Base-by-base conservation (phyloP, 805 yeast genomes). In the Ogataea nitratoaversa region DNA sequence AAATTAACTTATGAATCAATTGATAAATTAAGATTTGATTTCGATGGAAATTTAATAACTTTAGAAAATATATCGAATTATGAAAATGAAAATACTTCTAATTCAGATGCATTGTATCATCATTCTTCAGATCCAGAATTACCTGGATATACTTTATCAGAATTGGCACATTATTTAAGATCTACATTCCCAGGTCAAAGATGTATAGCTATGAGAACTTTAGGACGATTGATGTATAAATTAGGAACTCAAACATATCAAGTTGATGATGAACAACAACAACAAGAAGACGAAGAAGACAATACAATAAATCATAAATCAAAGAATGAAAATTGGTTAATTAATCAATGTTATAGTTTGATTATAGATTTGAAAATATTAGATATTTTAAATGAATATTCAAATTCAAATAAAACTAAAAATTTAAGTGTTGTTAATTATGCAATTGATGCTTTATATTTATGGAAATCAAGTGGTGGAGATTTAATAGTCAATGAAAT, bases 101-200 rank as follows among this genome's bases (percentile, higher is more conserved):
- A 33, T 8, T 27, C 44, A 9, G 67, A 78, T 23, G 99, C 96
- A 0, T 71, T 93, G 19, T 96, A 88, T 54, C 98, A 93, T 59
- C 99, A 93, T 61, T 74, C 96, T 0, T 87, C 83, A 9, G 79
- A 83, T 35, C 96, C 98, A 0, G 79, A 81, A 33, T 68, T 90
- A 38, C 95, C 98, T 0, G 99, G 99, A 0, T 93, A 93, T 60
- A 90, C 97, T 0, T 58, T 93, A 19, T 69, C 77, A 0, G 99
- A 93, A 57, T 68, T 93, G 37, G 82, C 84, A 1, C 93, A 84
- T 50, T 71, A 87, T 35, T 66, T 89, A 4, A 70, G 96, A 47
- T 86, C 96, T 2, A 76, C 83, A 2, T 77, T 83, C 40, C 78
- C 95, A 1, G 80, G 95, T 0, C 99, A 93, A 63, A 69, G 97